Base-by-base conservation (phyloP, 352 stramenopile genomes). In the Phytophthora chlamydospora region DNA sequence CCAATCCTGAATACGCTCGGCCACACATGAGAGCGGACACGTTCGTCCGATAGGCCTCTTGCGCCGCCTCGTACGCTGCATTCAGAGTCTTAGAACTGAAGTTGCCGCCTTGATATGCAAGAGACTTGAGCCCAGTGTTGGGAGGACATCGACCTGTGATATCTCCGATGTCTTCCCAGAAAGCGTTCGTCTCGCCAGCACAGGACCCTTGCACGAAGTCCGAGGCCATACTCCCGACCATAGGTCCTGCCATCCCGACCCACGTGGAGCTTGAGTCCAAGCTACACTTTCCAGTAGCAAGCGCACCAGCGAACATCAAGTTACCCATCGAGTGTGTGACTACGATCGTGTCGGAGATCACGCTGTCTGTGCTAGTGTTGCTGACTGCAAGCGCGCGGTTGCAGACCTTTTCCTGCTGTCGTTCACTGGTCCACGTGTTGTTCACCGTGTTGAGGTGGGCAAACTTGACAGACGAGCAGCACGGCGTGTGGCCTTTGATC, bases 401-500 rank as follows among this genome's bases (percentile, higher is more conserved):
- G 38, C 67, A 80, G 32, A 70, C 55, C 8, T 60, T 41, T 12
- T 68, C 8, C 43, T 76, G 67, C 16, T 77, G 47, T 2, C 19
- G 40, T 1, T 47, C 52, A 36, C 68, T 68, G 29, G 67, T 71
- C 74, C 74, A 83, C 2, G 43, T 69, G 36, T 66, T 63, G 56
- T 78, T 48, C 27, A 67, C 56, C 19, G 71, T 83, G 52, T 83
- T 72, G 39, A 80, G 45, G n/a, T 66, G 42, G 1, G 62, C 58
- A 36, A 69, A 80, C 45, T 73, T 73, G 31, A 75, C 49, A 3
- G 60, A 66, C 17, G 67, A 69, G 65, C 71, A 83, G 58, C 74
- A 83, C 24, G 75, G 68, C 12, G 73, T 68, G 50, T 72, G 55
- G 46, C 54, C 65, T 10, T 66, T 46, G 32, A 78, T 65, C 16